A percentile compares a stretch with the other conserved stretches of the same genome.
phyloP scores from a whole-genome alignment of 2,329 filamentous ascomycete species.

The Colletotrichum sp. region DNA sequence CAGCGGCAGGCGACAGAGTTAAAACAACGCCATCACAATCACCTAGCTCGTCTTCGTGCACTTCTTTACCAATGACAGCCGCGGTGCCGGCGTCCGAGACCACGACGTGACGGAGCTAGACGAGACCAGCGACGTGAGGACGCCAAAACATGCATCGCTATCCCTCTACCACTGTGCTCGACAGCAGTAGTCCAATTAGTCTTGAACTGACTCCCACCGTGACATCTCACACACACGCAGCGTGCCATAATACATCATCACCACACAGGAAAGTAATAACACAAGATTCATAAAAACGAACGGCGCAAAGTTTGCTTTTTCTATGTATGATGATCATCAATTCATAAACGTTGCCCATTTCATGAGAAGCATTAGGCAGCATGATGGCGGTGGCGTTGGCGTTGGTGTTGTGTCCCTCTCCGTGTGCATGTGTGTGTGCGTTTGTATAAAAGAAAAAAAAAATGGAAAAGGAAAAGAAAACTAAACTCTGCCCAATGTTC shows the following conservation, averaged over 20 bases:
- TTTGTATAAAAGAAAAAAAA: neutral
- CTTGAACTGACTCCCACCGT: neutral
- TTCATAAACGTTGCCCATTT: constrained; percentile 20
- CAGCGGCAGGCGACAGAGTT: neutral
- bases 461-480: neutral
- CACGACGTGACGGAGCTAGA: neutral
- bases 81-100: neutral
- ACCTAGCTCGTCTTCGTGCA: neutral
- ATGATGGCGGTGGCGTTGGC: neutral
- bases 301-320: constrained; percentile 4
- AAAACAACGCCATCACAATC: neutral
- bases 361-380: constrained; percentile 19
- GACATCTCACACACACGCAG: neutral
- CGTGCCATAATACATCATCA: neutral
- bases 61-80: neutral
- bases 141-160: neutral
- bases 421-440: neutral
- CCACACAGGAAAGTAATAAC: neutral
- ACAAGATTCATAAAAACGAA: neutral
- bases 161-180: neutral
- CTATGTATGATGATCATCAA: constrained; percentile 21
- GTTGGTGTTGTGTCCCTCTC: neutral
- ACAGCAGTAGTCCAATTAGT: no score
- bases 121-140: neutral
- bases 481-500: neutral